Evolutionary conservation across 2,329 filamentous ascomycete genomes (phyloP).

Genomic region (Aureobasidium zeae): DNA sequence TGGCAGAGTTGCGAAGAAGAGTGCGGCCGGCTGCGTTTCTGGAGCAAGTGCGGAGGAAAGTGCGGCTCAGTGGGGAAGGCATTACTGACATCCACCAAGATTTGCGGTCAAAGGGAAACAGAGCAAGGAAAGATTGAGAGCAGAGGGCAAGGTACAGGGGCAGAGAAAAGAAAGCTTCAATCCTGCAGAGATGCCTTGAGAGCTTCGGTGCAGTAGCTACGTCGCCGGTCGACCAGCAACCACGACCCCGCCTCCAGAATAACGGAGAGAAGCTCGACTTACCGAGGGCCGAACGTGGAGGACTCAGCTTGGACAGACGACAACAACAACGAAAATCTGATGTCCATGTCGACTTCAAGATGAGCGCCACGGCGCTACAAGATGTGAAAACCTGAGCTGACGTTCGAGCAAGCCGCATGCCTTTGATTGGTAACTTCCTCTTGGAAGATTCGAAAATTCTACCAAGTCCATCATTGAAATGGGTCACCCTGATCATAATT

Average conservation of each 20-base stretch:
- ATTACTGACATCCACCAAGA: constrained; percentile 15
- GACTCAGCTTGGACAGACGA: no score
- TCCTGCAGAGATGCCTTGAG: constrained; percentile 4
- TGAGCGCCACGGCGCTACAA: no score
- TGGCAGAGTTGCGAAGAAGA: constrained; percentile 24
- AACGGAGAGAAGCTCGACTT: not conserved
- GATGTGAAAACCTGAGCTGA: no score
- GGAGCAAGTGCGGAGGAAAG: constrained; percentile 25
- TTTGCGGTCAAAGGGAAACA: not conserved
- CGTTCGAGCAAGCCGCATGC: no score
- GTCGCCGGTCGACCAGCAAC: not conserved
- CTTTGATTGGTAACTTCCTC: no score
- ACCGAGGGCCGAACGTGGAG: constrained; percentile 7
- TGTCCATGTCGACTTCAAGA: no score
- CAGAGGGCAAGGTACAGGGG: not conserved
- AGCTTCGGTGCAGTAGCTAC: not conserved
- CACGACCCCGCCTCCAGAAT: constrained; percentile 5
- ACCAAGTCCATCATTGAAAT: no score
- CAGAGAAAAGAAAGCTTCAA: not conserved
- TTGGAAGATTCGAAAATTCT: no score
- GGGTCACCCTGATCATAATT: no score
- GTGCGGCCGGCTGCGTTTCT: constrained; percentile 24
- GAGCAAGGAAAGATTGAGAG: not conserved
- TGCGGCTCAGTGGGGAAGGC: constrained; percentile 33
- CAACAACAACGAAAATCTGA: no score